Conservation (phyloP, 2,329 filamentous ascomycete species). For the Neonectria ditissima region DNA sequence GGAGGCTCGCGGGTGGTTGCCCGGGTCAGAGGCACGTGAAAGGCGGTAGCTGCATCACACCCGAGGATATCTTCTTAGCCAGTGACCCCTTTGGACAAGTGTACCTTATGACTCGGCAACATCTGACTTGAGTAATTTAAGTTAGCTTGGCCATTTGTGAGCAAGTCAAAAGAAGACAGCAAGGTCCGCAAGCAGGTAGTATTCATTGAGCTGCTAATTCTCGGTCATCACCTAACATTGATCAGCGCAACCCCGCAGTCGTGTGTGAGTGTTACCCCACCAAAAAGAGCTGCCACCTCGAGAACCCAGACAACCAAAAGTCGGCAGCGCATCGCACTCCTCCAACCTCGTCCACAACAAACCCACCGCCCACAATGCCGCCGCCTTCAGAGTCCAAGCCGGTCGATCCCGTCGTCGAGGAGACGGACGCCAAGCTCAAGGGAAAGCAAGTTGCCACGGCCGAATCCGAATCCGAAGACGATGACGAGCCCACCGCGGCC, state of each 20-base stretch:
- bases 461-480: constrained; percentile 59
- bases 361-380: constrained; percentile 53
- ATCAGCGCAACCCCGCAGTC: constrained; percentile 24
- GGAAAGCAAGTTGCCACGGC: constrained; percentile 61
- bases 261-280: constrained; percentile 38
- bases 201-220: not conserved
- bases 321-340: constrained; percentile 4
- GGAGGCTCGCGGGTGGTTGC: too few relatives aligned
- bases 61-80: not conserved
- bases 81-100: not conserved
- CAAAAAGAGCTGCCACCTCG: constrained; percentile 35
- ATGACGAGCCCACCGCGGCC: constrained; percentile 53
- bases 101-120: not conserved
- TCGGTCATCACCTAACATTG: too few relatives aligned
- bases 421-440: constrained; percentile 49
- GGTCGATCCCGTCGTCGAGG: constrained; percentile 64
- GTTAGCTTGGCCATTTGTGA: not conserved
- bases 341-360: constrained; percentile 18
- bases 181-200: not conserved
- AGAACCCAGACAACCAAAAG: constrained; percentile 4
- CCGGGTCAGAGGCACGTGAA: not conserved
- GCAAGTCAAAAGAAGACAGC: not conserved
- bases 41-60: not conserved
- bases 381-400: constrained; percentile 73
- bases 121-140: not conserved